Evolutionary conservation across 2,329 filamentous ascomycete genomes (phyloP), one percentile per base, ranked within the genome.

Genomic region (Hypoxylon rubiginosum): DNA sequence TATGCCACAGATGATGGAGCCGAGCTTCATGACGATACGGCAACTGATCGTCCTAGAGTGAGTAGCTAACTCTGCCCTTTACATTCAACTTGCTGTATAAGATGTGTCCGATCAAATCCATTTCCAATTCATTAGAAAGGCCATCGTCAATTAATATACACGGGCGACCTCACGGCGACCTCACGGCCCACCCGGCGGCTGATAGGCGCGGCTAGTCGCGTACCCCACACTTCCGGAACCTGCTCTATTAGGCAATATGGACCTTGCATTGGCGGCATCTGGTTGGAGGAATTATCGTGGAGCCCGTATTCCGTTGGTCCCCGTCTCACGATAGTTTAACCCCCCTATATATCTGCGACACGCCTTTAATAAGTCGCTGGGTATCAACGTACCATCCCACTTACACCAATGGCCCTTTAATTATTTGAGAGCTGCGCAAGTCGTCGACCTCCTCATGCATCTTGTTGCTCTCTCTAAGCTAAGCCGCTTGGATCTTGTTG

Each of bases 1-100:
- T 76, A 73, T 3, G 49, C 63, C 56, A 30, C 49, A 45, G 19
- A 70, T 28, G 2, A 58, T 24, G 9, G 55, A 26, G 48, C 3
- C 56, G 21, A 57, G 13, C 61, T 43, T 55, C 32, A 63, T 52
- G 50, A 45, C 66, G 43, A 13, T 56, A 15, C 15, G 58, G 13
- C 17, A n/a, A 19, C 13, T 17, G 10, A 9, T 6, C 26, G n/a
- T 28, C 32, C 15, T 55, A 36, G 28, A n/a, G n/a, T n/a, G 11
- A 5, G 13, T 32, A 26, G 32, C 17, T 49, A 30, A 17, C 46
- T 49, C 9, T 9, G 4, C n/a, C 1, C 46, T 17, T 50, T 11
- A 28, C 13, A 32, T 5, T 17, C n/a, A 15, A 17, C 48, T 28
- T 9, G 13, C 19, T 8, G 43, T 48, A 26, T 1, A 15, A 13